These are phyloP conservation scores for Syzygium oleosum DNA, from an alignment of 345 rosid species.

Conservation along the genomic window DNA sequence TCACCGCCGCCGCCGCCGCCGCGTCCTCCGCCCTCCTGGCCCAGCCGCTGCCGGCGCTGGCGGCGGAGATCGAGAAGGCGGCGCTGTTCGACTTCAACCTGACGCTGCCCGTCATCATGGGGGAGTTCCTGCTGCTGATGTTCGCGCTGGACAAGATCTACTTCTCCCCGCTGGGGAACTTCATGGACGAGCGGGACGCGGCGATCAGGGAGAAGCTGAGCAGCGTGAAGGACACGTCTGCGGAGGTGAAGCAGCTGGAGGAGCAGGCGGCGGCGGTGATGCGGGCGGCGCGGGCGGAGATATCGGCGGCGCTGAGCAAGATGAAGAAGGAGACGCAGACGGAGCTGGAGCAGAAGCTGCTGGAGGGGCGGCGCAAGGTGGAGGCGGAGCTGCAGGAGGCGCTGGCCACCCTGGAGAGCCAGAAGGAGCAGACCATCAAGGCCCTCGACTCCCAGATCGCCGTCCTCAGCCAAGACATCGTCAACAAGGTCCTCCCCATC, in stretches of 20 bases:
- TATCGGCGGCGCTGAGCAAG: conserved; percentile 74
- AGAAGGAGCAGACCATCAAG: conserved; percentile 72
- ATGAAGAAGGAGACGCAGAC: conserved; percentile 89
- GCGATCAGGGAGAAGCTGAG: conserved; percentile 70
- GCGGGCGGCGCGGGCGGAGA: conserved; percentile 90
- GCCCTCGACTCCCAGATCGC: conserved; percentile 82
- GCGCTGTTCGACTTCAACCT: conserved; percentile 91
- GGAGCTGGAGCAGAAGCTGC: conserved; percentile 59
- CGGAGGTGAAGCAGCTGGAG: conserved; percentile 80
- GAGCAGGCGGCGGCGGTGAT: conserved; percentile 72
- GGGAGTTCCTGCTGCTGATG: conserved; percentile 75
- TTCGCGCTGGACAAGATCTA: conserved; percentile 76
- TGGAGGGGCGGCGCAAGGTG: conserved; percentile 64
- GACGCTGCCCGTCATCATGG: conserved; percentile 83
- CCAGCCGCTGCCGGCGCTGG: conserved; percentile 46
- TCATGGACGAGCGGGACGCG: conserved; percentile 81
- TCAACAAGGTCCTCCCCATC: conserved; percentile 82
- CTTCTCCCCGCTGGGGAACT: conserved; percentile 76
- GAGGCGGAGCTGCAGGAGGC: conserved; percentile 85
- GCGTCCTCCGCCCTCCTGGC: conserved; percentile 31
- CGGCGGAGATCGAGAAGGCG: conserved; percentile 78
- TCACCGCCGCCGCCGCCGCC: conserved; percentile 29
- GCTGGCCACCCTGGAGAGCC: conserved; percentile 58
- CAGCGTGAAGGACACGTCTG: conserved; percentile 70
- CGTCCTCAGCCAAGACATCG: conserved; percentile 72